phyloP scores from a whole-genome alignment of 441 rosid genomes.

The Jatropha multifida region DNA sequence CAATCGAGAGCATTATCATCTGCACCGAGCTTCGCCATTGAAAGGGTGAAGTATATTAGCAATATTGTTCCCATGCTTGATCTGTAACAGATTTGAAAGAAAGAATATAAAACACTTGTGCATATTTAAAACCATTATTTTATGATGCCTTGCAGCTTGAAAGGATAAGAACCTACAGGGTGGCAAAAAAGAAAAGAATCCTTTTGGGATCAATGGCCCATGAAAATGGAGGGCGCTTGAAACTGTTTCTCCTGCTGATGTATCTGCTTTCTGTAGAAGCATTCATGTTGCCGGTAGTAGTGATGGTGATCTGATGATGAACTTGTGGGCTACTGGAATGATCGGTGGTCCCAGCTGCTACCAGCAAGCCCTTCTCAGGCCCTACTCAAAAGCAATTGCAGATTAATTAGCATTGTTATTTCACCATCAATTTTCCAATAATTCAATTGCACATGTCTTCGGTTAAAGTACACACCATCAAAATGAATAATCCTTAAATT shows the following conservation, averaged over 20 bases:
- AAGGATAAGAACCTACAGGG: conserved; percentile 57
- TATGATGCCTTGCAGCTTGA: neutral
- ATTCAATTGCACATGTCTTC: conserved; percentile 14
- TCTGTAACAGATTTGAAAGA: conserved; percentile 40
- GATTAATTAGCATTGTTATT: neutral
- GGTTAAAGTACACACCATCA: conserved; percentile 6
- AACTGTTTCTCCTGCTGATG: conserved; percentile 55
- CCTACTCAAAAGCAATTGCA: conserved; percentile 34
- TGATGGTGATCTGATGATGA: conserved; percentile 77
- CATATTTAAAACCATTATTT: too few species aligned
- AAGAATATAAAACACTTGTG: neutral
- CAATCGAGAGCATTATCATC: conserved; percentile 27
- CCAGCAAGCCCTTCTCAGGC: conserved; percentile 39
- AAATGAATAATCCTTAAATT: conserved; percentile 9
- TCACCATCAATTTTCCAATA: conserved; percentile 10
- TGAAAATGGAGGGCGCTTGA: conserved; percentile 51
- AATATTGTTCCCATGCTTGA: conserved; percentile 89
- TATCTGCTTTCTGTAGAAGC: conserved; percentile 46
- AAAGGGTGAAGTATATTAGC: conserved; percentile 84
- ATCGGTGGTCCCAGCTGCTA: conserved; percentile 31
- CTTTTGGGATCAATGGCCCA: conserved; percentile 83
- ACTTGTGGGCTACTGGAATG: conserved; percentile 37
- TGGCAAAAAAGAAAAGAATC: conserved; percentile 82
- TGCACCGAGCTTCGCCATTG: conserved; percentile 38
- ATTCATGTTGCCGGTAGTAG: conserved; percentile 41